Evolutionary conservation across 306 rosid species (phyloP).

Genomic region (Inga oerstediana): DNA sequence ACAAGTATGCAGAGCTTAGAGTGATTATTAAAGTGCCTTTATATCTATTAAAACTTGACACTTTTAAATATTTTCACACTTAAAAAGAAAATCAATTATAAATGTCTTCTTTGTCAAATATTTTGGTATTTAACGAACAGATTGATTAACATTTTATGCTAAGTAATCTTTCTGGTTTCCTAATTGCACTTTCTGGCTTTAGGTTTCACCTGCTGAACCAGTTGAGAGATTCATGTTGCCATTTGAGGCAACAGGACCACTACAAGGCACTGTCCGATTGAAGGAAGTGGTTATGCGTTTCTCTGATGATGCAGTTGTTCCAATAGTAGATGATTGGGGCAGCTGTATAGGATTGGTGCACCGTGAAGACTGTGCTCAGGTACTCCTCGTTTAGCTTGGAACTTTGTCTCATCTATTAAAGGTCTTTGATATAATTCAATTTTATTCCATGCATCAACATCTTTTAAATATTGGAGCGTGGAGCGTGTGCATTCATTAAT

Average conservation of each 20-base stretch:
- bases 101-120: not conserved
- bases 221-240: constrained; percentile 72
- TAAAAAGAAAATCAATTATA: not conserved
- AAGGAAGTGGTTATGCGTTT: constrained; percentile 69
- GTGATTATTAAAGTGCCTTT: constrained; percentile 15
- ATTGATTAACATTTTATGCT: constrained; percentile 1
- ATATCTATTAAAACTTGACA: not conserved
- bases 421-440: constrained; percentile 23
- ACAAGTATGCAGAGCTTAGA: not conserved
- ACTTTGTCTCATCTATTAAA: not conserved
- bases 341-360: constrained; percentile 76
- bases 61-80: constrained; percentile 4
- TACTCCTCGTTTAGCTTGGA: constrained; percentile 35
- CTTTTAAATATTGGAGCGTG: not conserved
- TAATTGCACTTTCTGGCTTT: constrained; percentile 28
- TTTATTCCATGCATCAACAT: not conserved
- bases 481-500: not conserved
- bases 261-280: constrained; percentile 51
- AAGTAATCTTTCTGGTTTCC: constrained; percentile 5
- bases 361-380: constrained; percentile 79
- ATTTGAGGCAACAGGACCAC: constrained; percentile 64
- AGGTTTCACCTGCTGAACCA: constrained; percentile 66
- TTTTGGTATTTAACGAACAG: constrained; percentile 3
- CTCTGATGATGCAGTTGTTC: constrained; percentile 57
- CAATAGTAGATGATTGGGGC: constrained; percentile 79